Conservation (phyloP, 2,329 filamentous ascomycete genomes). For the Metarhizium rileyi region DNA sequence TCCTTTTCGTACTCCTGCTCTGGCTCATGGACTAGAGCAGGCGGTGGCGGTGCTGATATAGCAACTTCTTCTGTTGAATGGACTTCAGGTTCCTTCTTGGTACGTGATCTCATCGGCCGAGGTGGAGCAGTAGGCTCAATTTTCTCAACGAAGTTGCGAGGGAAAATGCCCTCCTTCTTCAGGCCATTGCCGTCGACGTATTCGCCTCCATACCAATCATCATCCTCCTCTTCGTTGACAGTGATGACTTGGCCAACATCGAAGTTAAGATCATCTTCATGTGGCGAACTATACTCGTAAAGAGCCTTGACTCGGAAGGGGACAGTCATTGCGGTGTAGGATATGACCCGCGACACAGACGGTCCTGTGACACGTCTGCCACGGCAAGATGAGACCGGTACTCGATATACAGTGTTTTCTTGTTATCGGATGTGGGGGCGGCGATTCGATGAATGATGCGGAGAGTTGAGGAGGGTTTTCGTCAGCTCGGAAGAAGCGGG, state of each 20-base stretch:
- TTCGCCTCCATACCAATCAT: slow-evolving; percentile 87
- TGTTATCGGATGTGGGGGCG: slow-evolving; percentile 3
- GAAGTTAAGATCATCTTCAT: slow-evolving; percentile 94
- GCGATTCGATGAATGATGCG: not conserved
- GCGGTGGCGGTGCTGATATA: slow-evolving; percentile 22
- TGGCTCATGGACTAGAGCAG: slow-evolving; percentile 13
- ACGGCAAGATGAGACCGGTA: slow-evolving; percentile 5
- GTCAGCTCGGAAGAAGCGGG: slow-evolving; percentile 11
- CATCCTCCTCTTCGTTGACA: slow-evolving; percentile 85
- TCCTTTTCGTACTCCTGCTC: slow-evolving; percentile 23
- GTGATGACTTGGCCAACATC: slow-evolving; percentile 79
- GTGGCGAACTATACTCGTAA: slow-evolving; percentile 85
- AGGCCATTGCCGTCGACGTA: slow-evolving; percentile 67
- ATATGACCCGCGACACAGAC: slow-evolving; percentile 5
- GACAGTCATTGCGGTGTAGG: slow-evolving; percentile 50
- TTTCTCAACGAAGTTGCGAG: slow-evolving; percentile 93
- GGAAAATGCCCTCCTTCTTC: slow-evolving; percentile 81
- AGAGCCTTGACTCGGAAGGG: slow-evolving; percentile 93
- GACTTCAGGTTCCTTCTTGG: slow-evolving; percentile 46
- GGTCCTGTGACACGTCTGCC: slow-evolving; percentile 8
- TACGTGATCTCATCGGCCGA: slow-evolving; percentile 64
- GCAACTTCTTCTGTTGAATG: slow-evolving; percentile 24
- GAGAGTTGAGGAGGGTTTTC: slow-evolving; percentile 7
- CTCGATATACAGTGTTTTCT: not conserved
- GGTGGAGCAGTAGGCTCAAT: slow-evolving; percentile 88